Evolutionary conservation across 345 rosid genomes (phyloP), one percentile per base, ranked within the genome.

Genomic region (Linum trigynum): DNA sequence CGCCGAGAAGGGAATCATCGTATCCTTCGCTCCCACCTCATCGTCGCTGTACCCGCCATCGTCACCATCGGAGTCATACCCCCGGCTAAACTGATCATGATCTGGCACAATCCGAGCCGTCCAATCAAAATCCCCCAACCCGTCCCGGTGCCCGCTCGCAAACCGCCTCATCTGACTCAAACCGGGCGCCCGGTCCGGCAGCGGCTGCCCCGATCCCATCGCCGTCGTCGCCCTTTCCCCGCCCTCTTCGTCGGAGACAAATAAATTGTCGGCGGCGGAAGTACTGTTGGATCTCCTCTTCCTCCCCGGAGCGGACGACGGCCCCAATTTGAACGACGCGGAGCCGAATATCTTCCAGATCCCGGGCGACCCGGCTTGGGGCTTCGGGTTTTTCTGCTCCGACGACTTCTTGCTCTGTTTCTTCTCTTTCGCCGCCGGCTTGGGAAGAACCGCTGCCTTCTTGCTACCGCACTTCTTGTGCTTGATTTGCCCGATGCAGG

Each of bases 101-200:
- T 55, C 74, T 4, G 87, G 84, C 11, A 82, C 74, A 43, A 87
- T 73, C 89, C 80, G 90, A 62, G 79, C 72, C 68, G 72, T 59
- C 95, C 97, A 90, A 41, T 90, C 96, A 14, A 94, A 90, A 38
- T 62, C 65, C 0, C 78, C 71, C 15, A 90, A 73, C 42, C 87
- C 67, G 8, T 82, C 43, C 40, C 42, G 85, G 10, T 89, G 85
- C 9, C 96, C 76, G 55, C 99, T 90, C 0, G 89, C 83, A 62
- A 90, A 94, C 74, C 85, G 72, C 81, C 76, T 90, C 91, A 88
- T 77, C 70, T 88, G 95, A 38, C 95, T 71, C 72, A 94, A 67
- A n/a, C 73, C 57, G 9, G 96, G 97, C 35, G 80, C 86, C 60
- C 72, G 70, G 38, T 80, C 74, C 6, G 66, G 48, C 62, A 69